Percentiles rank a stretch among this genome's conserved stretches.
phyloP scores from a whole-genome alignment of 2,329 filamentous ascomycete genomes.

The Aspergillus sp. region DNA sequence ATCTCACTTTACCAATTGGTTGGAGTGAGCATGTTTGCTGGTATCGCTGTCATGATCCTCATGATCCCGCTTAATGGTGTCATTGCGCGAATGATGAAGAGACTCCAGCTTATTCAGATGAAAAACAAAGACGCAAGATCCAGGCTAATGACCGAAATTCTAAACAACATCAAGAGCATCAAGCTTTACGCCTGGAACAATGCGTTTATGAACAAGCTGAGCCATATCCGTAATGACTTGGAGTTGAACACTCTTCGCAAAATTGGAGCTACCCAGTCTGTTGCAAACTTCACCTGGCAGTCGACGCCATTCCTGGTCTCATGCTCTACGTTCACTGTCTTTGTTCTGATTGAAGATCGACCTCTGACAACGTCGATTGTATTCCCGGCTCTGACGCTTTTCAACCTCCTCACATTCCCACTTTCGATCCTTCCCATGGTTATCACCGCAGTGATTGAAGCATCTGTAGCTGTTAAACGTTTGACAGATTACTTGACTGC shows the following conservation, averaged over 20 bases:
- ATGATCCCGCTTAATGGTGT: conserved; percentile 97
- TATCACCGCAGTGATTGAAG: conserved; percentile 93
- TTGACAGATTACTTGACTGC: conserved; percentile 81
- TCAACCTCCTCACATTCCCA: conserved; percentile 95
- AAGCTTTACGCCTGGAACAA: conserved; percentile 98
- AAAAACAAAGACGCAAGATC: conserved; percentile 97
- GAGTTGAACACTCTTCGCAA: conserved; percentile 94
- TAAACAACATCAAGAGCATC: conserved; percentile 99
- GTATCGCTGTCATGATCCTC: conserved; percentile 89
- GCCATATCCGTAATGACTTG: conserved; percentile 90
- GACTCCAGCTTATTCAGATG: conserved; percentile 93
- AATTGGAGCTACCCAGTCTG: conserved; percentile 89
- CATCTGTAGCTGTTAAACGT: conserved; percentile 85
- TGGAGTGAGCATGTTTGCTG: conserved; percentile 91
- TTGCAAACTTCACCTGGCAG: conserved; percentile 98
- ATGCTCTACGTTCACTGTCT: conserved; percentile 92
- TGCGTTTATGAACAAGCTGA: conserved; percentile 96
- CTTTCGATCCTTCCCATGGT: conserved; percentile 95
- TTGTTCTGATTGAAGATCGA: conserved; percentile 77
- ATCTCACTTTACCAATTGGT: conserved; percentile 92
- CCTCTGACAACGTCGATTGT: conserved; percentile 93
- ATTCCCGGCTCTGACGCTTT: conserved; percentile 87
- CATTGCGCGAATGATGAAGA: conserved; percentile 91
- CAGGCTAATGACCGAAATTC: conserved; percentile 90
- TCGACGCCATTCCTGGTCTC: conserved; percentile 97